Evolutionary conservation across 2,329 filamentous ascomycete genomes (phyloP).

Genomic region (Cercospora canescens): DNA sequence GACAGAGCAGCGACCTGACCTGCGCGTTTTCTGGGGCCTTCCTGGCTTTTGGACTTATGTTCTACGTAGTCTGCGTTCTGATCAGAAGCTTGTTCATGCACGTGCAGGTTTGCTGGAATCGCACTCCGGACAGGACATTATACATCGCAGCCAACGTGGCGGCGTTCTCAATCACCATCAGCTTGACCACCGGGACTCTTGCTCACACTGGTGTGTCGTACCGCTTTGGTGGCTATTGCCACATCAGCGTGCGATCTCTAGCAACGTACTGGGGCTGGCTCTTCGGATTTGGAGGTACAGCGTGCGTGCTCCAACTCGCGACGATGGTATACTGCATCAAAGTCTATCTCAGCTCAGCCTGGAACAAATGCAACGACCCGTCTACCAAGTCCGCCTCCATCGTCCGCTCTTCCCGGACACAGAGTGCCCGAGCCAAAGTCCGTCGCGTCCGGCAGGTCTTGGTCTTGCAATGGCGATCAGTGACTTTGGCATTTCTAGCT

Average conservation of each 20-base stretch:
- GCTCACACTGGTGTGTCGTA: slow-evolving; percentile 40
- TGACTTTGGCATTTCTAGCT: slow-evolving; percentile 76
- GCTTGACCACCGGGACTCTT: slow-evolving; percentile 47
- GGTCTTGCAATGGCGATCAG: slow-evolving; percentile 79
- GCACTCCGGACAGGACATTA: slow-evolving; percentile 33
- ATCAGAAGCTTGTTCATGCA: slow-evolving; percentile 42
- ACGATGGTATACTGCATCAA: slow-evolving; percentile 40
- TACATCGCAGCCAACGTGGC: slow-evolving; percentile 35
- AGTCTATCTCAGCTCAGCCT: slow-evolving; percentile 33
- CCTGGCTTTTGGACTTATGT: slow-evolving; percentile 75
- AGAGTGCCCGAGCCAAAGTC: slow-evolving; percentile 63
- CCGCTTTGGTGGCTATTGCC: slow-evolving; percentile 80
- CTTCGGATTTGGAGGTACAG: slow-evolving; percentile 34
- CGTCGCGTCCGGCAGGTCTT: slow-evolving; percentile 75
- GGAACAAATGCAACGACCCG: slow-evolving; percentile 23
- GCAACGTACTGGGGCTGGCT: slow-evolving; percentile 43
- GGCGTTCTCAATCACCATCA: slow-evolving; percentile 34
- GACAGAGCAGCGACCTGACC: slow-evolving; percentile 70
- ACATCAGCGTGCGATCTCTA: slow-evolving; percentile 67
- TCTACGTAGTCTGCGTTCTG: slow-evolving; percentile 79
- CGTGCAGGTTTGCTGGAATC: slow-evolving; percentile 41
- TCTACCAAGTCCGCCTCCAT: slow-evolving; percentile 21
- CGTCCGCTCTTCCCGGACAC: slow-evolving; percentile 18
- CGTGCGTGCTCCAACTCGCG: slow-evolving; percentile 36
- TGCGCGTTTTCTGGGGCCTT: slow-evolving; percentile 81